These are phyloP conservation scores for Flaveria brownii DNA, from an alignment of 129 eudicot species.

Conservation along the genomic window DNA sequence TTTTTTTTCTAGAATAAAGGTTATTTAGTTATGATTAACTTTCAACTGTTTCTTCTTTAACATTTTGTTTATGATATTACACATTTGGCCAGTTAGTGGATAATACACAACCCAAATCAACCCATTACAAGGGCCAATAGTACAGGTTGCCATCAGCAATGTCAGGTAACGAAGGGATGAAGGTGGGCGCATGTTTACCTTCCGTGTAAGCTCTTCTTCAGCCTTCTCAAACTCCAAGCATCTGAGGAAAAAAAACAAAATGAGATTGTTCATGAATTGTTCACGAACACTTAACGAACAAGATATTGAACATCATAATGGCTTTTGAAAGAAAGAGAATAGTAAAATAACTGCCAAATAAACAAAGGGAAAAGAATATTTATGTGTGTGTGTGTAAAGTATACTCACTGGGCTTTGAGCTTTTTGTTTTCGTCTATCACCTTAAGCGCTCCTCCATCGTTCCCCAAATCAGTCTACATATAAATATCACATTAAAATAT, in stretches of 20 bases:
- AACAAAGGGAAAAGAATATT: background rate
- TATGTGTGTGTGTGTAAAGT: background rate
- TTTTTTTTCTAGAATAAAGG: background rate
- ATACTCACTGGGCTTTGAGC: conserved; percentile 63
- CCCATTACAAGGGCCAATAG: background rate
- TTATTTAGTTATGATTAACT: background rate
- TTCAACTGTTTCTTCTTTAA: background rate
- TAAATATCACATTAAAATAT: conserved; percentile 22
- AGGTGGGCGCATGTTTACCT: conserved; percentile 42
- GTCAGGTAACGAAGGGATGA: too few species aligned
- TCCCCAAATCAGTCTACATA: conserved; percentile 45
- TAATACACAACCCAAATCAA: background rate
- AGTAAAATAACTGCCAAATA: background rate
- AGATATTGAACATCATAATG: background rate
- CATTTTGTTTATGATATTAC: background rate
- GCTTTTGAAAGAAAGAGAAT: background rate
- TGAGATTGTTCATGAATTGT: too few species aligned
- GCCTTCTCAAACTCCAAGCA: conserved; percentile 62
- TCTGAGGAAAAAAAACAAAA: conserved; percentile 38
- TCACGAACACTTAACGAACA: too few species aligned
- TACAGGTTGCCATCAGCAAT: too few species aligned
- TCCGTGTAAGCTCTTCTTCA: conserved; percentile 56
- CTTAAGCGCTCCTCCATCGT: conserved; percentile 44
- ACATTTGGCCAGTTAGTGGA: background rate
- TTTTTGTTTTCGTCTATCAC: conserved; percentile 61